A percentile compares a stretch with the other conserved stretches of the same genome.
Conservation (phyloP, 129 eudicot species). For the Flaveria sonorensis region DNA sequence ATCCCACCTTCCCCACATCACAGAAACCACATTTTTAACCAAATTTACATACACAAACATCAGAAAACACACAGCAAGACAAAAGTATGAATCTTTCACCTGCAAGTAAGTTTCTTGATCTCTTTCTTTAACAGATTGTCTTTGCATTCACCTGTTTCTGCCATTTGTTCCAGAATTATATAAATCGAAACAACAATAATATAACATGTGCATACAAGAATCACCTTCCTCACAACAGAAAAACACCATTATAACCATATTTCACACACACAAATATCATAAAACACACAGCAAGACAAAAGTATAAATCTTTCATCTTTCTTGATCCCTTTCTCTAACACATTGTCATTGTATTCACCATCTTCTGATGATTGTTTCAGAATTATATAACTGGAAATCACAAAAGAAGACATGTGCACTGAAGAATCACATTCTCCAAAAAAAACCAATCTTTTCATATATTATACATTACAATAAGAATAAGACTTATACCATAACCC, state of each 20-base stretch:
- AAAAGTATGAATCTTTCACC: conserved; percentile 30
- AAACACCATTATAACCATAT: conserved; percentile 1
- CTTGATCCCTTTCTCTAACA: conserved; percentile 11
- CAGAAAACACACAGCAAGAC: conserved; percentile 34
- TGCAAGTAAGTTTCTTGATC: conserved; percentile 46
- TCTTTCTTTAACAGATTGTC: conserved; percentile 14
- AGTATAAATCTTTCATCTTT: background rate
- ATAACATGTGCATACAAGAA: conserved; percentile 50
- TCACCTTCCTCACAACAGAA: conserved; percentile 19
- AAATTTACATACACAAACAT: conserved; percentile 26
- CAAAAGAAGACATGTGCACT: conserved; percentile 41
- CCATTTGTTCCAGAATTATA: background rate
- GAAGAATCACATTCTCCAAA: conserved; percentile 43
- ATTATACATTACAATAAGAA: conserved; percentile 51
- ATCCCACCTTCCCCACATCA: conserved; percentile 40
- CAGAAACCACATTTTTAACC: conserved; percentile 29
- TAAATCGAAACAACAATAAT: background rate
- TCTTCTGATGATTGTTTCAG: conserved; percentile 3
- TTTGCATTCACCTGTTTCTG: conserved; percentile 20
- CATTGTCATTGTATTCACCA: conserved; percentile 13
- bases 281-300: background rate
- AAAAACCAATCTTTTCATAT: conserved; percentile 52
- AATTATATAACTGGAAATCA: background rate
- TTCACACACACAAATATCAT: background rate
- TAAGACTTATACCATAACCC: conserved; percentile 33